Base-by-base conservation (phyloP, 1,284 basidiomycete genomes). In the Ceratobasidium papillatum region DNA sequence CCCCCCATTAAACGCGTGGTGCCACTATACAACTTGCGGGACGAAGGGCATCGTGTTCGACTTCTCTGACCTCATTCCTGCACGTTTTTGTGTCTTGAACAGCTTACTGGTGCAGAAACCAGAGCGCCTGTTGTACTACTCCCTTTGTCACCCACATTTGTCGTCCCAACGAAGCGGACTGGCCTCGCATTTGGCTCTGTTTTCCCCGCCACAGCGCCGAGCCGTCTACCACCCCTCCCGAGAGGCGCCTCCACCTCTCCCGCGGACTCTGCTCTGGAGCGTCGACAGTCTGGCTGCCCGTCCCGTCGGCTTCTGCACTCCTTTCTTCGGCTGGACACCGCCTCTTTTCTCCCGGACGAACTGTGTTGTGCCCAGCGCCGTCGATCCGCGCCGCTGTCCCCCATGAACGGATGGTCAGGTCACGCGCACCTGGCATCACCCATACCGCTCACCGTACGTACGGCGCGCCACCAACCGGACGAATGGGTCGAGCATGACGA, bases 141-240 rank as follows among this genome's bases (percentile, higher is more conserved):
- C 59, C 59, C 59, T 62, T 62, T 62, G 59, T 62, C 59, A 45
- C 59, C 59, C 43, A 62, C 59, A 62, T 62, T 45, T 62, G 59
- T 62, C 41, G 38, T 43, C 59, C 59, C 59, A 62, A 41, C 59
- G 36, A 32, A 62, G 59, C 59, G 59, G 59, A 11, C 56, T 2
- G 22, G n/a, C 59, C 25, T 47, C 59, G n/a, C 59, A 62, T 62
- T 62, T 62, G 59, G 59, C 43, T 2, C 59, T 62, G 59, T 62
- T 62, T 43, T 62, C 22, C 41, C 43, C 59, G 59, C 59, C 41
- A 62, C 59, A 34, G 36, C 59, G 59, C 59, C 30, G 54, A 27
- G 32, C 19, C 56, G 34, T 34, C 56, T 17, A 58, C 56, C 32
- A 58, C 56, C 56, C 8, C 17, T 58, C 54, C 54, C 56, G 56